These are phyloP conservation scores for Solanum etuberosum DNA, from an alignment of 257 asterid genomes.

Conservation along the genomic window DNA sequence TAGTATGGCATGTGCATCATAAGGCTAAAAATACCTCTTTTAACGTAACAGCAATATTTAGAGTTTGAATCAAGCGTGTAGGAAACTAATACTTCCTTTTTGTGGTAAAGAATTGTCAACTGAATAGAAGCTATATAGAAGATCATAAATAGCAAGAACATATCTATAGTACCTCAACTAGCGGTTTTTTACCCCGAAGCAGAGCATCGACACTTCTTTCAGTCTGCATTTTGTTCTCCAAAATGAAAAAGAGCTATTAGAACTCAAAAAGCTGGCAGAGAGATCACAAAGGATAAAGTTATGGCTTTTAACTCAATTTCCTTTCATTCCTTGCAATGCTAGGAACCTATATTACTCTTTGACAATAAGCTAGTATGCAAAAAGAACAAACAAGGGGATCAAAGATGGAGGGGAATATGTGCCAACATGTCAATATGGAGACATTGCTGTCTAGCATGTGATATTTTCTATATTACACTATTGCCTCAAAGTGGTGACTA, in stretches of 20 bases:
- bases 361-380: background rate
- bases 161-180: conserved; percentile 43
- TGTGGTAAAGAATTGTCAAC: background rate
- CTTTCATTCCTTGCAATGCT: background rate
- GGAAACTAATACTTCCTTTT: background rate
- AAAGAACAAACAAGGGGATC: background rate
- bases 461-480: background rate
- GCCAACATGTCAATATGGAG: background rate
- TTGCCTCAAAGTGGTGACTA: conserved; percentile 13
- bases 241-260: conserved; percentile 1
- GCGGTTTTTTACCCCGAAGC: conserved; percentile 49
- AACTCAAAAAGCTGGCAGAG: background rate
- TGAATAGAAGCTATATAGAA: background rate
- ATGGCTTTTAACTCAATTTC: background rate
- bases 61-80: background rate
- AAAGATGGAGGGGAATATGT: background rate
- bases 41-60: background rate
- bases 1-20: background rate
- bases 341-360: background rate
- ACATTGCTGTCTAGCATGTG: background rate
- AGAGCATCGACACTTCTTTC: conserved; percentile 61
- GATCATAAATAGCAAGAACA: background rate
- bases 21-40: background rate
- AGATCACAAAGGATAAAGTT: background rate
- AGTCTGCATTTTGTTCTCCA: conserved; percentile 22